A percentile compares a stretch with the other conserved stretches of the same genome.
Evolutionary conservation across 176 grass and related monocot species (phyloP).

Genomic region (Melocanna baccifera): DNA sequence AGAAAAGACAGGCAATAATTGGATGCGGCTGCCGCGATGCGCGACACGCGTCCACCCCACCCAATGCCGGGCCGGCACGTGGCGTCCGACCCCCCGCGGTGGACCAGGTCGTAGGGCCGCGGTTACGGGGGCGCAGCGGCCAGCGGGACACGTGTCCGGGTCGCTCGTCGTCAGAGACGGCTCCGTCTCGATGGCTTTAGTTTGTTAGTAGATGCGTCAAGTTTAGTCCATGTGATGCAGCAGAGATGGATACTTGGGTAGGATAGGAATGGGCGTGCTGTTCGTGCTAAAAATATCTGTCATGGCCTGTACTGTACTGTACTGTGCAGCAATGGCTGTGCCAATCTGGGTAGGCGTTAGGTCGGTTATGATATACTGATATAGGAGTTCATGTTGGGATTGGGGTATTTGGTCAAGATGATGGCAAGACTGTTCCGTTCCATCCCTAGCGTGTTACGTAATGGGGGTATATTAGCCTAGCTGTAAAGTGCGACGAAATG

Average conservation of each 20-base stretch:
- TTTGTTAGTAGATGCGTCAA: not conserved
- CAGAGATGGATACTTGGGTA: not conserved
- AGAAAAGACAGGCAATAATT: not conserved
- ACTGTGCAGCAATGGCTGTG: not conserved
- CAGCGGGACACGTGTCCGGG: not conserved
- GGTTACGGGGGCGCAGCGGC: not conserved
- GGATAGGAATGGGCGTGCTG: not conserved
- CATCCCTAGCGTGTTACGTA: too few relatives aligned
- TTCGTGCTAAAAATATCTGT: not conserved
- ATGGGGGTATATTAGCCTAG: slow-evolving; percentile 36
- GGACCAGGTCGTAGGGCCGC: not conserved
- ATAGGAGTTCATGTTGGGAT: not conserved
- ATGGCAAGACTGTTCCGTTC: not conserved
- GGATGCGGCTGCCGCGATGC: not conserved
- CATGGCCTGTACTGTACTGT: not conserved
- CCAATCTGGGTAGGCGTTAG: not conserved
- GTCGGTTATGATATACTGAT: not conserved
- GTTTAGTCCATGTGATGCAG: not conserved
- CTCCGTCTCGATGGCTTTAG: not conserved
- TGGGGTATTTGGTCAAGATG: too few relatives aligned
- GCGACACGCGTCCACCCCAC: not conserved
- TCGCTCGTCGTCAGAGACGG: not conserved
- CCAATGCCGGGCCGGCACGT: not conserved
- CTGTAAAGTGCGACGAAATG: not conserved
- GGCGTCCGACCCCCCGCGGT: not conserved